Conservation (phyloP, 768 basidiomycete genomes). For the Polyporus arcularius region DNA sequence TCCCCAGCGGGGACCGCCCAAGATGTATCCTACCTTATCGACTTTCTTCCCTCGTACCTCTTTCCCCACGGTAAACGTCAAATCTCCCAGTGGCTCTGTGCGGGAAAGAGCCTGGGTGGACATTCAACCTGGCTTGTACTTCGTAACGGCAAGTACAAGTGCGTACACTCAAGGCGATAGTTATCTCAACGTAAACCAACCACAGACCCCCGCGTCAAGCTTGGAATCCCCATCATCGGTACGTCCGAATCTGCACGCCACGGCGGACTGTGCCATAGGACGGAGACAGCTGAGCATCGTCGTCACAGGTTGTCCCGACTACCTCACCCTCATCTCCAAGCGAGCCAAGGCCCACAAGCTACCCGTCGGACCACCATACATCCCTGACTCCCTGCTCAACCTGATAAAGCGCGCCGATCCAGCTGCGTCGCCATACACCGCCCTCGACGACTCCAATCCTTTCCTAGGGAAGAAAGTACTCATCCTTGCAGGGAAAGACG, state of each 20-base stretch:
- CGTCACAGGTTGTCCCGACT: constrained; percentile 76
- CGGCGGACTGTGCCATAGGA: not conserved
- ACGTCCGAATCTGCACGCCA: not conserved
- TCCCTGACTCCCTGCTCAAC: constrained; percentile 54
- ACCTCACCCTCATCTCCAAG: constrained; percentile 51
- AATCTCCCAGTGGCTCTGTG: constrained; percentile 69
- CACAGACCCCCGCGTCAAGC: constrained; percentile 43
- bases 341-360: constrained; percentile 53
- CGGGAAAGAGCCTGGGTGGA: constrained; percentile 82
- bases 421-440: constrained; percentile 41
- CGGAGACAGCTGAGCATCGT: constrained; percentile 32
- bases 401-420: constrained; percentile 53
- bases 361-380: constrained; percentile 49
- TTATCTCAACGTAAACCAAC: not conserved
- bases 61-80: constrained; percentile 65
- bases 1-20: constrained; percentile 59
- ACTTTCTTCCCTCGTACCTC: constrained; percentile 73
- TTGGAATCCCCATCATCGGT: constrained; percentile 45
- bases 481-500: constrained; percentile 65
- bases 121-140: constrained; percentile 81
- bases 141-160: constrained; percentile 36
- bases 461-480: constrained; percentile 75
- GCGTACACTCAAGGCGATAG: too few species aligned
- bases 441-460: constrained; percentile 46
- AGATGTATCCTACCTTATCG: constrained; percentile 81